A percentile compares a stretch with the other conserved stretches of the same genome.
phyloP scores from a whole-genome alignment of 2,329 filamentous ascomycete genomes.

The Cyphellophora europaea region DNA sequence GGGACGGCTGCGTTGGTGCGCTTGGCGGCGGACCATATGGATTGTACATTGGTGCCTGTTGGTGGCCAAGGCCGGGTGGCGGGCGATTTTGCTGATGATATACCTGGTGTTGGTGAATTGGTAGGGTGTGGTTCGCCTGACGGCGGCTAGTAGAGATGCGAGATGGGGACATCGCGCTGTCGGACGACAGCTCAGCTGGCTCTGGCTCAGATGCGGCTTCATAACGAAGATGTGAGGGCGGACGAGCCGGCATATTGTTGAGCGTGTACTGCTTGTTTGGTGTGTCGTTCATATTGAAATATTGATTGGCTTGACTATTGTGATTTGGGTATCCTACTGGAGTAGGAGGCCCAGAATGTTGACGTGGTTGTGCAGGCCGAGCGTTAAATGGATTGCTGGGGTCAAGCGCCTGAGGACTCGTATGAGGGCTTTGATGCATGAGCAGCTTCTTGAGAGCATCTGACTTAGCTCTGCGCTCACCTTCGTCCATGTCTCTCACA shows the following conservation, averaged over 20 bases:
- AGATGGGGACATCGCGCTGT: slow-evolving; percentile 11
- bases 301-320: no score
- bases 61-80: neutral
- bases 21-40: slow-evolving; percentile 7
- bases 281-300: no score
- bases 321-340: neutral
- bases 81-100: neutral
- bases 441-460: slow-evolving; percentile 36
- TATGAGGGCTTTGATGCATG: slow-evolving; percentile 25
- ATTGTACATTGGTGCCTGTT: slow-evolving; percentile 2
- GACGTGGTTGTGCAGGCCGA: slow-evolving; percentile 10
- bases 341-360: neutral
- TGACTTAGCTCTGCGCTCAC: slow-evolving; percentile 32
- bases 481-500: slow-evolving; percentile 22
- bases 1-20: slow-evolving; percentile 12
- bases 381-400: slow-evolving; percentile 22
- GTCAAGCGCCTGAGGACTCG: slow-evolving; percentile 25
- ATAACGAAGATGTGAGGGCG: neutral
- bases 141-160: slow-evolving; percentile 11
- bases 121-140: neutral
- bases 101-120: neutral
- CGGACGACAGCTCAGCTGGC: slow-evolving; percentile 15
- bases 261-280: no score
- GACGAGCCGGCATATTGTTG: no score
- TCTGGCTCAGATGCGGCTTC: slow-evolving; percentile 12